Conservation (phyloP, 2,329 filamentous ascomycete species). For the Trichoderma sp. region DNA sequence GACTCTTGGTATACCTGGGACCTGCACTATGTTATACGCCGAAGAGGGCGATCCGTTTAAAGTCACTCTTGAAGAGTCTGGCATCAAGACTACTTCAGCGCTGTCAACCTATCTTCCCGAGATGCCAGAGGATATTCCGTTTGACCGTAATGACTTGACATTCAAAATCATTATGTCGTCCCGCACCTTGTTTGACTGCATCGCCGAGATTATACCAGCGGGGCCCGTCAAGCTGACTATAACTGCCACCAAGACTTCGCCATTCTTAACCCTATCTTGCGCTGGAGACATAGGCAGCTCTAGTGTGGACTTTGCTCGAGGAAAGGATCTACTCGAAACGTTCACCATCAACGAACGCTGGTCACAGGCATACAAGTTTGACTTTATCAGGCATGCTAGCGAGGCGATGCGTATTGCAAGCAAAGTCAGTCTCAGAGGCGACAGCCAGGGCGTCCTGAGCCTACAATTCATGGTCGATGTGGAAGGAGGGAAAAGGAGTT, state of each 20-base stretch:
- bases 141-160: conserved; percentile 72
- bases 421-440: conserved; percentile 88
- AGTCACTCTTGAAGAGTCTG: conserved; percentile 80
- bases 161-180: conserved; percentile 96
- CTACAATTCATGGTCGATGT: conserved; percentile 95
- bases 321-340: conserved; percentile 69
- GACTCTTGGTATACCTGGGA: conserved; percentile 76
- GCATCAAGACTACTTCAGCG: conserved; percentile 85
- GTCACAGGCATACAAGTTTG: conserved; percentile 79
- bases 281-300: conserved; percentile 56
- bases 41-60: conserved; percentile 74
- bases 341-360: conserved; percentile 61
- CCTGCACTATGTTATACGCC: conserved; percentile 78
- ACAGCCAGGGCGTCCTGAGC: conserved; percentile 85
- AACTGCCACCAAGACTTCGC: conserved; percentile 58
- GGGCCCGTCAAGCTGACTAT: conserved; percentile 72
- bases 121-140: conserved; percentile 75
- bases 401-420: conserved; percentile 91
- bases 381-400: conserved; percentile 77
- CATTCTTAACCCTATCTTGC: conserved; percentile 73
- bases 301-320: conserved; percentile 64
- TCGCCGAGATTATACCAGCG: conserved; percentile 67
- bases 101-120: conserved; percentile 84
- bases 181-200: conserved; percentile 66
- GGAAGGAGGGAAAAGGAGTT: conserved; percentile 66